Conservation (phyloP, 192 early-diverging fungal genomes). For the Podila minutissima region DNA sequence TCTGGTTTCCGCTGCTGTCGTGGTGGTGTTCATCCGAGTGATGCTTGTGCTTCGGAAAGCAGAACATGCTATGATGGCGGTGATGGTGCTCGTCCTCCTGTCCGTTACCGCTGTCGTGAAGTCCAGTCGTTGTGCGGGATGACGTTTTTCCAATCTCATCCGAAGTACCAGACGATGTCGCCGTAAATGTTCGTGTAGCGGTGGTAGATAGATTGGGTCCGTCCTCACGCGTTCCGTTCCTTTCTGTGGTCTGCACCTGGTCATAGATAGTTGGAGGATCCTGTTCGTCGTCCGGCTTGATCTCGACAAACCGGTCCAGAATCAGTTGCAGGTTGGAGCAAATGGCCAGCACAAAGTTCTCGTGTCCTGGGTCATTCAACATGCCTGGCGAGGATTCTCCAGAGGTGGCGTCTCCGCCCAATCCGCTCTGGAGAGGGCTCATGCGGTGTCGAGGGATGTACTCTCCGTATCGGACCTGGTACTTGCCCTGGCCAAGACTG, state of each 20-base stretch:
- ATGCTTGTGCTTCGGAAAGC: conserved; percentile 21
- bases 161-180: conserved; percentile 9
- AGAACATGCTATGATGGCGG: conserved; percentile 6
- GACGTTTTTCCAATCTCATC: conserved; percentile 7
- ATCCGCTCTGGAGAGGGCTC: conserved; percentile 11
- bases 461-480: conserved; percentile 52
- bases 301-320: conserved; percentile 40
- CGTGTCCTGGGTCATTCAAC: conserved; percentile 40
- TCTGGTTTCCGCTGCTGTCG: not conserved
- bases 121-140: not conserved
- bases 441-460: conserved; percentile 48
- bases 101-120: conserved; percentile 1
- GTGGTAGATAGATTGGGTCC: not conserved
- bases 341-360: conserved; percentile 41
- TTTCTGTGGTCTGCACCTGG: conserved; percentile 5
- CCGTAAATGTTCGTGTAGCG: conserved; percentile 13
- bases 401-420: not conserved
- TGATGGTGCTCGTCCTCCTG: conserved; percentile 4
- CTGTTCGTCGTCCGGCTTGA: conserved; percentile 37
- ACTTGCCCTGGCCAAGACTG: conserved; percentile 41
- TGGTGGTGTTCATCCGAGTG: conserved; percentile 1
- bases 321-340: conserved; percentile 43
- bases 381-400: not conserved
- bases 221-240: not conserved
- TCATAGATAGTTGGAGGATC: conserved; percentile 40